These are phyloP conservation scores for Bipolaris zeicola DNA, from an alignment of 2,329 filamentous ascomycete species.

Conservation along the genomic window DNA sequence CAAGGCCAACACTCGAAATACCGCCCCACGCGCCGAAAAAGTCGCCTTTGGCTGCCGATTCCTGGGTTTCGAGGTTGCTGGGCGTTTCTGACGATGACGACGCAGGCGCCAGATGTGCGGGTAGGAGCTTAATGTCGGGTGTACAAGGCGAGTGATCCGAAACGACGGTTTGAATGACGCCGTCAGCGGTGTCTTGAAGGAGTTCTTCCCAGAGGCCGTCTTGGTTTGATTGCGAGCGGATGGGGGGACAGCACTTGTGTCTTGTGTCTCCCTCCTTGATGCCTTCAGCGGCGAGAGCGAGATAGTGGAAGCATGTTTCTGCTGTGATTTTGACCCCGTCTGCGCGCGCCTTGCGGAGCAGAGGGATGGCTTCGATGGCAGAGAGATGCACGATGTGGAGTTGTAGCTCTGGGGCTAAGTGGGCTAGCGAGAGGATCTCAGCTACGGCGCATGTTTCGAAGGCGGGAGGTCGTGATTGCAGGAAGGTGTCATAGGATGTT, in stretches of 20 bases:
- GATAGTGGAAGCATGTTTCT: constrained; percentile 95
- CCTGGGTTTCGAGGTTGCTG: constrained; percentile 19
- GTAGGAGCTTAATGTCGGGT: constrained; percentile 88
- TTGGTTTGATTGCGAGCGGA: constrained; percentile 80
- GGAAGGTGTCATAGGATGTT: constrained; percentile 84
- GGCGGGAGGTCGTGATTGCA: constrained; percentile 83
- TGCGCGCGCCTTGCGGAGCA: constrained; percentile 74
- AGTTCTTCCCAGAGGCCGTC: constrained; percentile 88
- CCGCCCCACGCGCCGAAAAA: constrained; percentile 98
- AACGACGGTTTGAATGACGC: constrained; percentile 88
- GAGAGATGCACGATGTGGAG: constrained; percentile 94
- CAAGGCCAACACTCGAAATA: constrained; percentile 90
- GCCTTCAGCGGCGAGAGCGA: constrained; percentile 80
- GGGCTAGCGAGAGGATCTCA: constrained; percentile 81
- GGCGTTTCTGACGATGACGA: constrained; percentile 43
- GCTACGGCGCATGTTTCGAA: constrained; percentile 93
- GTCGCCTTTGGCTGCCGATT: constrained; percentile 63
- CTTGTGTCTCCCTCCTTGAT: constrained; percentile 85
- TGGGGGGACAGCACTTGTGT: constrained; percentile 95
- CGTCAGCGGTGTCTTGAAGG: constrained; percentile 57
- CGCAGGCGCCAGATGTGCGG: constrained; percentile 66
- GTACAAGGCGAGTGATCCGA: constrained; percentile 97
- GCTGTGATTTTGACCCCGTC: constrained; percentile 84
- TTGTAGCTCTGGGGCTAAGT: constrained; percentile 78
- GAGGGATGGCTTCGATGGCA: constrained; percentile 83